Percentiles rank a stretch among this genome's conserved stretches.
Conservation (phyloP, 1,284 basidiomycete genomes). For the Microbotryomycetes sp. region DNA sequence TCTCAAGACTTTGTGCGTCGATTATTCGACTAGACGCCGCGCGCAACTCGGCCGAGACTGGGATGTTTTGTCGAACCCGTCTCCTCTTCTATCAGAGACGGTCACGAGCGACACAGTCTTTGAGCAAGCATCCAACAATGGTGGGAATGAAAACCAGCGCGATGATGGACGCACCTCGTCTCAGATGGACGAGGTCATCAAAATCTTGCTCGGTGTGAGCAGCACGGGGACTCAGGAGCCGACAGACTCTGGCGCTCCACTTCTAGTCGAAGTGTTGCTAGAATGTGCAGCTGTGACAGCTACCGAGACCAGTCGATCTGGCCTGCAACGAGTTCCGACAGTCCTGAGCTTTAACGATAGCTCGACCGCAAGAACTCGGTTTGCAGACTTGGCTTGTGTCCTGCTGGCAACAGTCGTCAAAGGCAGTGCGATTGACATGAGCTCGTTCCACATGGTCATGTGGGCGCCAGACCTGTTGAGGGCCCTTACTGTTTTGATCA, state of each 20-base stretch:
- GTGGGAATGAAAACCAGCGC: slow-evolving; percentile 13
- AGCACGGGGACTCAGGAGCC: no score
- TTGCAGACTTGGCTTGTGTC: not conserved
- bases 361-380: not conserved
- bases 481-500: not conserved
- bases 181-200: not conserved
- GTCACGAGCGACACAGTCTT: not conserved
- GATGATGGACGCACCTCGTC: not conserved
- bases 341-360: no score
- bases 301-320: no score
- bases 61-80: slow-evolving; percentile 4
- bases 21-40: slow-evolving; percentile 24
- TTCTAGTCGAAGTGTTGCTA: no score
- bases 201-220: no score
- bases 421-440: slow-evolving; percentile 5
- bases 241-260: no score
- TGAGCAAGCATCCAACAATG: not conserved
- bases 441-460: not conserved
- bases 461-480: not conserved
- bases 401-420: not conserved
- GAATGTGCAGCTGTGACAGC: no score
- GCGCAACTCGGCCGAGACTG: slow-evolving; percentile 16
- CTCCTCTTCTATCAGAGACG: not conserved
- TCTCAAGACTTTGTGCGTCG: slow-evolving; percentile 28
- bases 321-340: no score